These are phyloP conservation scores for Zymoseptoria crescenta DNA, from an alignment of 2,329 filamentous ascomycete genomes.

Conservation along the genomic window DNA sequence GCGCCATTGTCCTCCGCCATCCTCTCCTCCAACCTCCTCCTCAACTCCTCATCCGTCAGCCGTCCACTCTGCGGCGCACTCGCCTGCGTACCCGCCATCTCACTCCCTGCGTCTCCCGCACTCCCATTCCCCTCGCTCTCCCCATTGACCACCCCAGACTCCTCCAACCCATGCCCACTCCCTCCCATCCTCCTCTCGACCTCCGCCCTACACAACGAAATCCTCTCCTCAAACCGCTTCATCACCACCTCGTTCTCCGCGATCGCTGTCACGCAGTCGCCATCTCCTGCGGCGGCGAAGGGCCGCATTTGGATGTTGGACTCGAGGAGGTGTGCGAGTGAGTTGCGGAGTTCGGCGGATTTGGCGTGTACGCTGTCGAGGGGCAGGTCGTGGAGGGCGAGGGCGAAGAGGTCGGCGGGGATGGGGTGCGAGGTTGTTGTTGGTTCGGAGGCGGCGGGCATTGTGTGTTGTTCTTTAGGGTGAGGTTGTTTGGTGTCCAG, in stretches of 20 bases:
- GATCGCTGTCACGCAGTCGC: constrained; percentile 66
- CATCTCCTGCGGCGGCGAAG: constrained; percentile 57
- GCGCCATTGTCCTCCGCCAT: constrained; percentile 43
- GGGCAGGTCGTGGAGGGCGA: constrained; percentile 60
- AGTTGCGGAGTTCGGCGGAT: constrained; percentile 67
- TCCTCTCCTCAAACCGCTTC: constrained; percentile 57
- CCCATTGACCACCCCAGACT: constrained; percentile 18
- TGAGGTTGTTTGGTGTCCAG: too few species aligned
- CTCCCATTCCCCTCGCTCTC: constrained; percentile 12
- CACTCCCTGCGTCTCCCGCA: constrained; percentile 13
- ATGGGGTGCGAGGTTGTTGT: constrained; percentile 17
- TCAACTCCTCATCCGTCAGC: constrained; percentile 53
- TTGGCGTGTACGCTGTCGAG: constrained; percentile 63
- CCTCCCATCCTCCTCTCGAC: constrained; percentile 52
- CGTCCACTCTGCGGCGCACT: constrained; percentile 35
- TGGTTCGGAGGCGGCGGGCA: constrained; percentile 7
- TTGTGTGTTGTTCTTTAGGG: too few species aligned
- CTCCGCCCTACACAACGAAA: constrained; percentile 56
- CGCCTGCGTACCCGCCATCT: constrained; percentile 4
- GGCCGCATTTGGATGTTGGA: constrained; percentile 66
- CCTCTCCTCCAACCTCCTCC: constrained; percentile 48
- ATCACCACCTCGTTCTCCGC: constrained; percentile 64
- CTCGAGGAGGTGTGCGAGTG: constrained; percentile 63
- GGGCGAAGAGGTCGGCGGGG: constrained; percentile 29
- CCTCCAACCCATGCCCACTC: constrained; percentile 35